A percentile compares a stretch with the other conserved stretches of the same genome.
phyloP scores from a whole-genome alignment of 192 early-diverging fungal genomes.

The Mortierella claussenii region DNA sequence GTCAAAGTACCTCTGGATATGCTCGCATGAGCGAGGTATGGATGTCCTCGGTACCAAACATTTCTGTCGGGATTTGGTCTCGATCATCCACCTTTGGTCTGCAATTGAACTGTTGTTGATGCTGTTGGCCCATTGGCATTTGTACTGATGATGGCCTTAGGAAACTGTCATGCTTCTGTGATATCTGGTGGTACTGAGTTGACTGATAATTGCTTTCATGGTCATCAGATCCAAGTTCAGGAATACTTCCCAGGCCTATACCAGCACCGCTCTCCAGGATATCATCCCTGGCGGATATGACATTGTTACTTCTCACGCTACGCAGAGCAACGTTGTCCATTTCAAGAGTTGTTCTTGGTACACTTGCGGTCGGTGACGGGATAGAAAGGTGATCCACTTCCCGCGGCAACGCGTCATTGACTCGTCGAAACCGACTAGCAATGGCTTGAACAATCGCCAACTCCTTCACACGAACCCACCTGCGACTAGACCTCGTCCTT shows the following conservation, averaged over 20 bases:
- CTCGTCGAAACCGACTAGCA: neutral
- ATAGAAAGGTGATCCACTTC: no score
- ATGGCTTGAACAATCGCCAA: slow-evolving; percentile 1
- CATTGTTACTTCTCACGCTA: no score
- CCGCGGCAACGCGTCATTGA: no score
- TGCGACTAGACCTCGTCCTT: slow-evolving; percentile 16
- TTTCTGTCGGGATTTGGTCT: slow-evolving; percentile 45
- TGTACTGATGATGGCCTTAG: neutral
- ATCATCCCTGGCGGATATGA: no score
- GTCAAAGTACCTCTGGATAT: slow-evolving; percentile 28
- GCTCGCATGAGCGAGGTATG: slow-evolving; percentile 38
- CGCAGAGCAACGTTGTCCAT: no score
- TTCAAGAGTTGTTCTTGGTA: no score
- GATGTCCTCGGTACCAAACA: slow-evolving; percentile 46
- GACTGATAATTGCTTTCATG: no score
- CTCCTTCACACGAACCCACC: neutral
- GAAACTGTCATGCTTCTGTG: slow-evolving; percentile 4
- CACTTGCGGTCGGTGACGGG: neutral
- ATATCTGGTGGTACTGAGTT: no score
- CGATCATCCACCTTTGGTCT: slow-evolving; percentile 10
- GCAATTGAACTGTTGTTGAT: neutral
- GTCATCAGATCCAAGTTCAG: no score
- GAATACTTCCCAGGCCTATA: no score
- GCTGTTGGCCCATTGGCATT: slow-evolving; percentile 7
- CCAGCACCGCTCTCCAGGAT: no score